Evolutionary conservation across 257 asterid genomes (phyloP).

Genomic region (Linaria vulgaris): DNA sequence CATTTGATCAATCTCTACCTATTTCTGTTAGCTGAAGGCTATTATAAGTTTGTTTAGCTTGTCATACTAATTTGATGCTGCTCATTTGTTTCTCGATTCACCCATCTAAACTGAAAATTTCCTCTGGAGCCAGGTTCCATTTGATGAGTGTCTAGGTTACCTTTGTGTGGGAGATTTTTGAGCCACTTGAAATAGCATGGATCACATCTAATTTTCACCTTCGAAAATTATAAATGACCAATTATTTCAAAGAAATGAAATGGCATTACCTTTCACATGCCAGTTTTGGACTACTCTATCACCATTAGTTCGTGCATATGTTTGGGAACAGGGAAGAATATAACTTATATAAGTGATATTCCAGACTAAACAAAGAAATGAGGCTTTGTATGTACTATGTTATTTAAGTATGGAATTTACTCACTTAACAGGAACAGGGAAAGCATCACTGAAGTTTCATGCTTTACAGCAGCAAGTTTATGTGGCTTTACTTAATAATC

Average conservation of each 20-base stretch:
- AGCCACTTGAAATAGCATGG: not conserved
- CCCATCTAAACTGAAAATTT: too few relatives aligned
- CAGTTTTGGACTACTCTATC: not conserved
- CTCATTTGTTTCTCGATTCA: too few relatives aligned
- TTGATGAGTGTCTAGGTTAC: not conserved
- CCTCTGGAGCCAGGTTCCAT: too few relatives aligned
- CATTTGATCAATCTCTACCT: too few relatives aligned
- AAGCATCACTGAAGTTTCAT: constrained; percentile 67
- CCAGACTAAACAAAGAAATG: not conserved
- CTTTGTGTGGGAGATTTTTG: not conserved
- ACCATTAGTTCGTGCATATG: constrained; percentile 1
- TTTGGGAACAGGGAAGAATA: constrained; percentile 10
- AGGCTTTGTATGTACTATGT: constrained; percentile 19
- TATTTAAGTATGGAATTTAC: constrained; percentile 18
- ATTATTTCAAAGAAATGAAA: constrained; percentile 12
- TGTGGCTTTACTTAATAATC: constrained; percentile 51
- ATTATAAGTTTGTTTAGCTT: too few relatives aligned
- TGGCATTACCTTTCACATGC: constrained; percentile 18
- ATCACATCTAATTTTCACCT: not conserved
- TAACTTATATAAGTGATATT: constrained; percentile 1
- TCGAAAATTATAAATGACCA: not conserved
- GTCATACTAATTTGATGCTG: too few relatives aligned
- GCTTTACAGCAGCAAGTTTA: constrained; percentile 66
- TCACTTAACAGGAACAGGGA: constrained; percentile 62
- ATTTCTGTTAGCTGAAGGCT: too few relatives aligned